These are phyloP conservation scores for Besnoitia besnoiti DNA, from an alignment of 169 alveolate genomes.

Conservation along the genomic window DNA sequence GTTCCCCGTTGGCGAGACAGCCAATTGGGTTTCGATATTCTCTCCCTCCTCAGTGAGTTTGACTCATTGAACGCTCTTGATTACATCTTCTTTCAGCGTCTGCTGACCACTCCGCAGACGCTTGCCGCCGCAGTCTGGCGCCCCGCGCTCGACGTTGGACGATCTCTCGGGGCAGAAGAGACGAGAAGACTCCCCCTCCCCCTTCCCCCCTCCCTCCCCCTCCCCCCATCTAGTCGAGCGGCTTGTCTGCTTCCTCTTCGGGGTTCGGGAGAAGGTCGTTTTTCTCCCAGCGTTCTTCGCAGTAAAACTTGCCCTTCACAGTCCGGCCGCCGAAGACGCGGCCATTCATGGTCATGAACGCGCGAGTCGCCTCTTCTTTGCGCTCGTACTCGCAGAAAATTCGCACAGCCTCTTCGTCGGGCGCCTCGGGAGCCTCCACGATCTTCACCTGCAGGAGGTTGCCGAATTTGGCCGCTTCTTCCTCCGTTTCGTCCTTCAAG, in stretches of 20 bases:
- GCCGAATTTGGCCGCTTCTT: slow-evolving; percentile 81
- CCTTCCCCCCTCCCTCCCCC: too few species aligned
- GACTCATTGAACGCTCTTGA: too few species aligned
- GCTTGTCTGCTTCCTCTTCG: slow-evolving; percentile 67
- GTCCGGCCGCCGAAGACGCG: slow-evolving; percentile 80
- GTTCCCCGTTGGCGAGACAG: too few species aligned
- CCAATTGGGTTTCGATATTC: too few species aligned
- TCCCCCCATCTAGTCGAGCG: too few species aligned
- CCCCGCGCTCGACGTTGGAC: too few species aligned
- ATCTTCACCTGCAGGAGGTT: slow-evolving; percentile 75
- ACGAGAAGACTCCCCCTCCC: too few species aligned
- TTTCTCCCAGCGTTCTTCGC: slow-evolving; percentile 68
- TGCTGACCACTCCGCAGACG: too few species aligned
- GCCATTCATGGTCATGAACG: slow-evolving; percentile 76
- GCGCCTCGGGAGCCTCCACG: slow-evolving; percentile 70
- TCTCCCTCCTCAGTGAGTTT: too few species aligned
- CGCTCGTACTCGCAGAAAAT: slow-evolving; percentile 80
- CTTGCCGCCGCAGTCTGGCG: too few species aligned
- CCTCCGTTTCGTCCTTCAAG: slow-evolving; percentile 77
- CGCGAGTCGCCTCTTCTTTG: slow-evolving; percentile 75
- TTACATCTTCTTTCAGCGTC: too few species aligned
- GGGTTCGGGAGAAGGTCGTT: slow-evolving; percentile 67
- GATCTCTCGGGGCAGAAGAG: too few species aligned
- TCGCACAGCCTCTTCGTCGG: slow-evolving; percentile 78
- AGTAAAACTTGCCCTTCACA: slow-evolving; percentile 75